Evolutionary conservation across 495 filamentous ascomycete genomes (phyloP).

Genomic region (Bombardia bombarda): DNA sequence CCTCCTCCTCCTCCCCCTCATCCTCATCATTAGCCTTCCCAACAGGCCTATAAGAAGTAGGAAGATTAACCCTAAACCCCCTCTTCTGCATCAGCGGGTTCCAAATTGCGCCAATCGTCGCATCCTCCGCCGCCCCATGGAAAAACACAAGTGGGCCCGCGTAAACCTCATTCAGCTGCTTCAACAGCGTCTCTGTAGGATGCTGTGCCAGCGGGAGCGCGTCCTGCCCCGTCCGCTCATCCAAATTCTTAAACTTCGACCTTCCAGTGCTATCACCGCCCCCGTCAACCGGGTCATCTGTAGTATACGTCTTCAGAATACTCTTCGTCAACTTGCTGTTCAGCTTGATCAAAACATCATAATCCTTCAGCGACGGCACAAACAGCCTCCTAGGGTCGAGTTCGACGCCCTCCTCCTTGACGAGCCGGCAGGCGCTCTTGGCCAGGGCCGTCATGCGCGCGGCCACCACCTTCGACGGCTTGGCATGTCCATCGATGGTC

Average conservation of each 20-base stretch:
- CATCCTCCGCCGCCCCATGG: conserved; percentile 47
- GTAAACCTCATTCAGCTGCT: conserved; percentile 54
- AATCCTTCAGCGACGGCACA: conserved; percentile 57
- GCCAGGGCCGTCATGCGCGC: conserved; percentile 75
- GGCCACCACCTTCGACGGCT: conserved; percentile 74
- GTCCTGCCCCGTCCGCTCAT: conserved; percentile 25
- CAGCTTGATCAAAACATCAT: conserved; percentile 76
- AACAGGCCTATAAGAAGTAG: conserved; percentile 59
- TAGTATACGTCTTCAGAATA: conserved; percentile 13
- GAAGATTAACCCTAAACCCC: conserved; percentile 58
- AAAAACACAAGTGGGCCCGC: conserved; percentile 65
- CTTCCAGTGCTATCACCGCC: conserved; percentile 5
- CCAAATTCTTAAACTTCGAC: conserved; percentile 66
- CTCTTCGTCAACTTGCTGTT: conserved; percentile 38
- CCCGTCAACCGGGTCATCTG: conserved; percentile 17
- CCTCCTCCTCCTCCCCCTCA: conserved; percentile 10
- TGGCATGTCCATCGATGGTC: conserved; percentile 35
- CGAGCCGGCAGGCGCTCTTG: conserved; percentile 54
- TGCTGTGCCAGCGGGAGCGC: conserved; percentile 38
- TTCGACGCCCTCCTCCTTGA: conserved; percentile 48
- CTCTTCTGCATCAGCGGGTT: conserved; percentile 53
- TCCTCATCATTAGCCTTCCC: conserved; percentile 7
- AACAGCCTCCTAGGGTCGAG: conserved; percentile 60
- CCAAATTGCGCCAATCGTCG: conserved; percentile 72
- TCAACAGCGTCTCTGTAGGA: conserved; percentile 44